phyloP scores from a whole-genome alignment of 495 filamentous ascomycete genomes.

The Tuber borchii region DNA sequence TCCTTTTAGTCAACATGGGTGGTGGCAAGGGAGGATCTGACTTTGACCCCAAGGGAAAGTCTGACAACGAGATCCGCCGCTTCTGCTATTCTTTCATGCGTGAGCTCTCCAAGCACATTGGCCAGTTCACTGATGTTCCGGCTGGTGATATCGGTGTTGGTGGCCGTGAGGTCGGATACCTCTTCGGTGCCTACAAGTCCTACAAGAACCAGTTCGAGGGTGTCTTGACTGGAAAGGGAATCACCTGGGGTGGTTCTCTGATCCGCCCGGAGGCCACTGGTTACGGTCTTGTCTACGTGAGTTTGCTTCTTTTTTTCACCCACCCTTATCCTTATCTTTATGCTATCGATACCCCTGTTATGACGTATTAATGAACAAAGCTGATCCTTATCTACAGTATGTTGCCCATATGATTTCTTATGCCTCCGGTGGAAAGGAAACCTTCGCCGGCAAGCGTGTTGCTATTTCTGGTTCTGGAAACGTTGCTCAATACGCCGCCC shows the following conservation, averaged over 20 bases:
- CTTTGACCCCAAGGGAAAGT: constrained; percentile 99
- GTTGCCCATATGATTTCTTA: constrained; percentile 93
- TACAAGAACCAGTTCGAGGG: constrained; percentile 87
- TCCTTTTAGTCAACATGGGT: constrained; percentile 74
- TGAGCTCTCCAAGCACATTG: constrained; percentile 89
- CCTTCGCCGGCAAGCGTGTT: constrained; percentile 85
- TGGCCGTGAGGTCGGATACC: constrained; percentile 81
- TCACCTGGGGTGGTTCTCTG: constrained; percentile 83
- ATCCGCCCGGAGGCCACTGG: constrained; percentile 97
- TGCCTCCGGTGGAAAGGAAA: constrained; percentile 69
- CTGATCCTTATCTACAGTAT: constrained; percentile 47
- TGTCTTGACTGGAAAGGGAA: constrained; percentile 91
- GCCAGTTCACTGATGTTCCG: constrained; percentile 90
- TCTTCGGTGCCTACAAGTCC: constrained; percentile 93
- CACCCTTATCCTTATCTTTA: neutral
- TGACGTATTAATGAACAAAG: neutral
- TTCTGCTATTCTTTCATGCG: constrained; percentile 98
- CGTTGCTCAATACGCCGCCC: constrained; percentile 94
- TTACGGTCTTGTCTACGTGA: constrained; percentile 81
- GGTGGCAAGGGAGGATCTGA: constrained; percentile 98
- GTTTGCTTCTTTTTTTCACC: constrained; percentile 1
- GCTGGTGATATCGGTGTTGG: constrained; percentile 92
- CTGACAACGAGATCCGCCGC: constrained; percentile 91
- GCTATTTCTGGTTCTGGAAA: constrained; percentile 97
- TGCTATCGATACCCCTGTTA: neutral